Percentiles rank a stretch among this genome's conserved stretches.
Conservation (phyloP, 129 eudicot genomes). For the Tagetes erecta region DNA sequence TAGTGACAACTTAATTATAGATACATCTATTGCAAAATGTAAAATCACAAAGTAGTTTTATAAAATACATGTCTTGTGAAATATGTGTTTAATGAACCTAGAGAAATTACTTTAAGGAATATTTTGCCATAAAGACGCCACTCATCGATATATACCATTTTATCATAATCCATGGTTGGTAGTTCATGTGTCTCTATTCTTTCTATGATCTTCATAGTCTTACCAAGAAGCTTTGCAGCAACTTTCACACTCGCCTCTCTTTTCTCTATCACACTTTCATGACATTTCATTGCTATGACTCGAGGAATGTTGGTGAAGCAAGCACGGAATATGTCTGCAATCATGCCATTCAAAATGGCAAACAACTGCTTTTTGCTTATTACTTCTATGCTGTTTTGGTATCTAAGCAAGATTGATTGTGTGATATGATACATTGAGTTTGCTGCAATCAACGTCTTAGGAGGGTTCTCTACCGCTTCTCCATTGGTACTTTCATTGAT, state of each 20-base stretch:
- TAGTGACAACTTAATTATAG: too few species aligned
- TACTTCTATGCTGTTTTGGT: not conserved
- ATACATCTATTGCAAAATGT: too few species aligned
- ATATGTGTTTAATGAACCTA: not conserved
- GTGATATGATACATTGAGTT: conserved; percentile 47
- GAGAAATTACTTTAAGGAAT: conserved; percentile 9
- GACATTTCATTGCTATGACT: conserved; percentile 23
- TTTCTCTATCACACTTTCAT: conserved; percentile 31
- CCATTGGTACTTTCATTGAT: not conserved
- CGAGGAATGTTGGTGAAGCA: conserved; percentile 34
- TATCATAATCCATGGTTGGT: conserved; percentile 23
- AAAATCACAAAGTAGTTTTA: too few species aligned
- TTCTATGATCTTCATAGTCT: conserved; percentile 21
- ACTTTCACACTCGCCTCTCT: conserved; percentile 23
- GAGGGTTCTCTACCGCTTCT: not conserved
- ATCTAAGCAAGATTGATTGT: conserved; percentile 26
- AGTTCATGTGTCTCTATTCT: conserved; percentile 3
- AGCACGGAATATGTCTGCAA: conserved; percentile 26
- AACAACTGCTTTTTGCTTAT: not conserved
- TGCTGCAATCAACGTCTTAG: conserved; percentile 31
- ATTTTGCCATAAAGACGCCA: conserved; percentile 15
- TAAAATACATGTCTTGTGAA: not conserved
- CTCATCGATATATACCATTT: conserved; percentile 28
- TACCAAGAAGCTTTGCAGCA: conserved; percentile 38
- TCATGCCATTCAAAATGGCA: conserved; percentile 25